Base-by-base conservation (phyloP, 192 early-diverging fungal species). In the Coemansia sp. region DNA sequence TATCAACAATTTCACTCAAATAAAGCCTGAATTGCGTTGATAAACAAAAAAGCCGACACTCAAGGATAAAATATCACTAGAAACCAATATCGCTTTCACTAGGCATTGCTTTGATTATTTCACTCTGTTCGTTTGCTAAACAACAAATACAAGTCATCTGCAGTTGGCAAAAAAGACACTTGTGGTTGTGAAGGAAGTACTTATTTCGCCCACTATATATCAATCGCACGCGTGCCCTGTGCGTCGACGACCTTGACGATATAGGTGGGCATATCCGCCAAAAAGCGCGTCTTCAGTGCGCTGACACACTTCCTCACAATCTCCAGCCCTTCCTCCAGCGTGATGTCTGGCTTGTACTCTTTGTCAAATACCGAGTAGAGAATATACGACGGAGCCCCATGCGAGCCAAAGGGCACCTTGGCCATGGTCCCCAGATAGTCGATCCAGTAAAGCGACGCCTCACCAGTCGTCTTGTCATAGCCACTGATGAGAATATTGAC, bases 311-410 rank as follows among this genome's bases (percentile, higher is more conserved):
- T 92, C 55, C 85, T 85, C 49, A 97, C 64, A 69, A 99, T 71
- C n/a, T 84, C 86, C 64, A 89, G 86, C n/a, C 88, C 95, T 69
- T 97, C 90, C 43, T 95, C 94, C 45, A 95, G 75, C 24, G 88
- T 78, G 81, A 99, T 86, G 68, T 92, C 90, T 33, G 84, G 73
- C 45, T 84, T 85, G 85, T 95, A 94, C 85, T 97, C 94, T 39
- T 92, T 88, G 85, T 99, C 97, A 89, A 99, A 88, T 18, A 94
- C 88, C 36, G 94, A 93, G 77, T 89, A 87, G 69, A 88, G 85
- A 82, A 95, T 96, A 85, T 96, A 96, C n/a, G 91, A 82, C 41
- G 92, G 92, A 69, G 96, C 93, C 5, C 95, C 97, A 69, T 99
- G 97, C 48, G 92, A 91, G 20, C 90, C 95, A 84, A 89, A 96